Evolutionary conservation across 768 basidiomycete genomes (phyloP).

Genomic region (Rhizopogon vulgaris): DNA sequence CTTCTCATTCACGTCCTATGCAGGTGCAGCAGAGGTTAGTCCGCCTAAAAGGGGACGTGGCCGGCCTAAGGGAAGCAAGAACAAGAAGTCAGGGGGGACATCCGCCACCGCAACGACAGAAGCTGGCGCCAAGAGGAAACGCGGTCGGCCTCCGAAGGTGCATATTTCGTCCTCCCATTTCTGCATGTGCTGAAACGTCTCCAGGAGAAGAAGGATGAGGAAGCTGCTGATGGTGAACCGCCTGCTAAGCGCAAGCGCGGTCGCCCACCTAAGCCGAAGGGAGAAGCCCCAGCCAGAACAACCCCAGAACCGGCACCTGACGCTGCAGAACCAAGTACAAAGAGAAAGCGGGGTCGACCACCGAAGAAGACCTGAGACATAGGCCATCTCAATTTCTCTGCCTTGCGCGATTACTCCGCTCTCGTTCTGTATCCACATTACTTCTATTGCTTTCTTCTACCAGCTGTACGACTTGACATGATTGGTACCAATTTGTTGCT

Average conservation of each 20-base stretch:
- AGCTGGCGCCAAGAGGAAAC: slow-evolving; percentile 34
- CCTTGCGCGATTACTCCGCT: slow-evolving; percentile 23
- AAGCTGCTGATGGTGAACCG: slow-evolving; percentile 47
- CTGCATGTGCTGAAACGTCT: slow-evolving; percentile 14
- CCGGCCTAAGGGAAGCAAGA: slow-evolving; percentile 86
- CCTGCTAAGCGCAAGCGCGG: slow-evolving; percentile 65
- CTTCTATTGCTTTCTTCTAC: slow-evolving; percentile 21
- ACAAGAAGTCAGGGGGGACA: slow-evolving; percentile 44
- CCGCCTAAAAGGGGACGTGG: slow-evolving; percentile 76
- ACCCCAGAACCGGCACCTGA: slow-evolving; percentile 19
- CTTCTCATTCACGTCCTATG: slow-evolving; percentile 17
- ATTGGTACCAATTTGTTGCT: slow-evolving; percentile 27
- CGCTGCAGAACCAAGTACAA: slow-evolving; percentile 42
- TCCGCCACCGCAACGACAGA: slow-evolving; percentile 22
- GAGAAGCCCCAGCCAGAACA: slow-evolving; percentile 33
- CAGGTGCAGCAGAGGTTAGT: slow-evolving; percentile 35
- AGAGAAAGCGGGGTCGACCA: slow-evolving; percentile 73
- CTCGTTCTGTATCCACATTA: not conserved
- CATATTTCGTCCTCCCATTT: slow-evolving; percentile 9
- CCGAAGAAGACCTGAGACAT: slow-evolving; percentile 35
- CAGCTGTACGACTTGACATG: slow-evolving; percentile 26
- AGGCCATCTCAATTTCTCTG: slow-evolving; percentile 10
- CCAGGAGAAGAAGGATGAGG: slow-evolving; percentile 31
- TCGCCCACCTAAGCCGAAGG: slow-evolving; percentile 67
- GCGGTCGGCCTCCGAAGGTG: slow-evolving; percentile 51